Base-by-base conservation (phyloP, 2,329 filamentous ascomycete genomes). In the Macrophomina phaseolina region DNA sequence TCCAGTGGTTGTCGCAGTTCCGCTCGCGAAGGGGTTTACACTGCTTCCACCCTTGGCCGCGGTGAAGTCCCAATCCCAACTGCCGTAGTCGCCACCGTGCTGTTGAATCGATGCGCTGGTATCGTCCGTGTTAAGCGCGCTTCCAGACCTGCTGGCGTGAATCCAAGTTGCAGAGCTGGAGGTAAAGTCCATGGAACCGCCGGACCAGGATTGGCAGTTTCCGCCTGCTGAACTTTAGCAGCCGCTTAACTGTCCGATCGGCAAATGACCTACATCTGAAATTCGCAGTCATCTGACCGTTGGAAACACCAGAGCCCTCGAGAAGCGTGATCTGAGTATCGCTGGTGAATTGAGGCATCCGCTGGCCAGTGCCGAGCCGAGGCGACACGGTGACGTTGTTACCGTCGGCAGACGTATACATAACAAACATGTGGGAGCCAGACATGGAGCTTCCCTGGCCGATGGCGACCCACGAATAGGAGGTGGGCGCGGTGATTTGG, bases 321-420 rank as follows among this genome's bases (percentile, higher is more conserved):
- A 88, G 78, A 3, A 88, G 70, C 12, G 80, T 81, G 18, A 85
- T 77, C 64, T 84, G 70, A 1, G 83, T 78, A 32, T 74, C 71
- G 3, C 74, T 74, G 68, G 83, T 81, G 64, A 79, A 73, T 16
- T 72, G 68, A 2, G 86, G 86, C 68, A 78, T 69, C 3, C 64
- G 68, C 38, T 86, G 73, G 6, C 84, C 84, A 12, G 71, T 77
- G 8, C 81, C 81, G 6, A 79, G 70, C 48, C 86, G 78, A 9
- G 86, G 83, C 3, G 86, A 88, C 8, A 89, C 70, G 0, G 87
- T 89, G 14, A 89, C 84, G 69, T 87, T 88, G 51, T 76, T 81
- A 32, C 84, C 82, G 45, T 76, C 76, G 46, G 81, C 76, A 32
- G 82, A 80, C n/a, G 84, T 81, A 70, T 89, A 89, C 5, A 87